Evolutionary conservation across 495 filamentous ascomycete species (phyloP).

Genomic region (Aspergillus sclerotiicarbonarius): DNA sequence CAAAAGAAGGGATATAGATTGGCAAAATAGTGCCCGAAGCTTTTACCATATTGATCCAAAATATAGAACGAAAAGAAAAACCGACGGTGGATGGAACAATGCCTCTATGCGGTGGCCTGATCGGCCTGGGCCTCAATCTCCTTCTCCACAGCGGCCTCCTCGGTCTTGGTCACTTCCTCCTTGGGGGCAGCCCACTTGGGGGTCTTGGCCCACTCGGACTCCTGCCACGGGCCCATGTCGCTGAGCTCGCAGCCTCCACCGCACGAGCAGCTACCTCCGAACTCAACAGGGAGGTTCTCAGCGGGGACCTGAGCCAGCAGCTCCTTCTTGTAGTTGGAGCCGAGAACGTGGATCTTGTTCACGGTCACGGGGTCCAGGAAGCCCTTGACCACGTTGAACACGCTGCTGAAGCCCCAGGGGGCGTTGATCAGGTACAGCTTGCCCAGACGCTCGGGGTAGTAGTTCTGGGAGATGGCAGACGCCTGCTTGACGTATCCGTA

Average conservation of each 20-base stretch:
- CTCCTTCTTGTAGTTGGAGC: slow-evolving; percentile 75
- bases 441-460: slow-evolving; percentile 93
- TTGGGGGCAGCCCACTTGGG: slow-evolving; percentile 65
- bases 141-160: slow-evolving; percentile 32
- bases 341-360: slow-evolving; percentile 90
- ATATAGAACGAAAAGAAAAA: slow-evolving; percentile 15
- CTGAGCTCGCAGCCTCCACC: slow-evolving; percentile 81
- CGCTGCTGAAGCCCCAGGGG: slow-evolving; percentile 84
- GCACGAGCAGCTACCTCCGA: slow-evolving; percentile 84
- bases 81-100: slow-evolving; percentile 13
- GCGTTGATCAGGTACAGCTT: slow-evolving; percentile 96
- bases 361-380: slow-evolving; percentile 97
- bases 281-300: slow-evolving; percentile 85
- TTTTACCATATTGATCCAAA: slow-evolving; percentile 24
- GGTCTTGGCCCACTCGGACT: slow-evolving; percentile 65
- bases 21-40: slow-evolving; percentile 13
- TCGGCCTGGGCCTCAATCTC: slow-evolving; percentile 31
- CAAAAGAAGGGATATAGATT: slow-evolving; percentile 10
- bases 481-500: slow-evolving; percentile 81
- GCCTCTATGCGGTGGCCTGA: slow-evolving; percentile 34
- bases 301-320: slow-evolving; percentile 79
- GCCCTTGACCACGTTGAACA: slow-evolving; percentile 80
- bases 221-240: slow-evolving; percentile 91
- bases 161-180: slow-evolving; percentile 28
- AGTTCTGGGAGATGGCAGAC: slow-evolving; percentile 88